phyloP scores from a whole-genome alignment of 2,329 filamentous ascomycete species.

The Stromatinia cepivora region DNA sequence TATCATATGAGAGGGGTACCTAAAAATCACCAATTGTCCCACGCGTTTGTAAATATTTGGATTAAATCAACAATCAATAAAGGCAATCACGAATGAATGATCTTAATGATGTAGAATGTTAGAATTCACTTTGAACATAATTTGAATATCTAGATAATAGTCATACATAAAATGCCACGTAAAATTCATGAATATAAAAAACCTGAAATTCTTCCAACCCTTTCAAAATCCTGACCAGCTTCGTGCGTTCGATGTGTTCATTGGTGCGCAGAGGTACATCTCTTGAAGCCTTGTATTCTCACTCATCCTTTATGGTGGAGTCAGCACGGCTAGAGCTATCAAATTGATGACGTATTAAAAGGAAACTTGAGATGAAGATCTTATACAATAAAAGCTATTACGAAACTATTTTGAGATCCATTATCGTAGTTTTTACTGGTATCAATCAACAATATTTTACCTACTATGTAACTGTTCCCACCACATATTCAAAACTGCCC shows the following conservation, averaged over 20 bases:
- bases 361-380: neutral
- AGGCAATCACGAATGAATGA: constrained; percentile 4
- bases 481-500: neutral
- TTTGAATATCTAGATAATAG: neutral
- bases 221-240: neutral
- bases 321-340: neutral
- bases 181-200: neutral
- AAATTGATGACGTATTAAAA: constrained; percentile 1
- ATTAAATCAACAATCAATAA: neutral
- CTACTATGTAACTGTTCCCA: constrained; percentile 8
- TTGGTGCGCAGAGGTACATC: constrained; percentile 5
- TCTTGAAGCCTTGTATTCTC: neutral
- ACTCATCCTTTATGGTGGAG: neutral
- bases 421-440: no score
- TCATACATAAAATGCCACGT: constrained; percentile 15
- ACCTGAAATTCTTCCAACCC: neutral
- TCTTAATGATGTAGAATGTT: neutral
- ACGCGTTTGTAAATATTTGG: neutral
- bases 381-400: neutral
- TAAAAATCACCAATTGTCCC: neutral
- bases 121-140: neutral
- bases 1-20: constrained; percentile 11
- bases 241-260: neutral
- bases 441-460: neutral
- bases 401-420: neutral